Evolutionary conservation across 139 green algal genomes (phyloP).

Genomic region (Deuterostichococcus epilithicus): DNA sequence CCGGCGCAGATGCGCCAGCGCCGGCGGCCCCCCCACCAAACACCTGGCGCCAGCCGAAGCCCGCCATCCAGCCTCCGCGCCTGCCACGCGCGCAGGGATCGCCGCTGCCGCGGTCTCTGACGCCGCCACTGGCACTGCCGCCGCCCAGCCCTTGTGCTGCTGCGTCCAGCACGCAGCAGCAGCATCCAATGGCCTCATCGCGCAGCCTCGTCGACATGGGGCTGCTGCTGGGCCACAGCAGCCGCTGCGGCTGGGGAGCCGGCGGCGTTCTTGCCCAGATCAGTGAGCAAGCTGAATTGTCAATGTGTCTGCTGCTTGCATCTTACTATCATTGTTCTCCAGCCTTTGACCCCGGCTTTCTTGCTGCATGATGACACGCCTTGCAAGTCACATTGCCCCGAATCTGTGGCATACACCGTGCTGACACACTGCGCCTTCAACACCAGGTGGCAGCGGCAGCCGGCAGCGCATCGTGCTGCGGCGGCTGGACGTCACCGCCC

Average conservation of each 20-base stretch:
- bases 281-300: neutral
- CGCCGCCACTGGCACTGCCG: neutral
- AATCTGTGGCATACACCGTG: no score
- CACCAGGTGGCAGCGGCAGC: neutral
- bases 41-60: neutral
- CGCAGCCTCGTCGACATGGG: slow-evolving; percentile 52
- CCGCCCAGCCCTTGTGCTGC: neutral
- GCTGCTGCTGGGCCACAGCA: slow-evolving; percentile 58
- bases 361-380: no score
- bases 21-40: neutral
- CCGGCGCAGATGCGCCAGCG: slow-evolving; percentile 1
- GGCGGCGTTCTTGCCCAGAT: slow-evolving; percentile 43
- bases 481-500: slow-evolving; percentile 6
- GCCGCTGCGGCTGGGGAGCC: slow-evolving; percentile 73
- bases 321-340: no score
- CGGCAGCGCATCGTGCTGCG: slow-evolving; percentile 9
- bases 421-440: no score
- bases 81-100: neutral
- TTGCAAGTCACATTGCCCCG: no score
- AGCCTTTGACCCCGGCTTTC: no score
- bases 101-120: neutral
- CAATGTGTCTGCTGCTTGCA: no score
- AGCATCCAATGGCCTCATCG: slow-evolving; percentile 4
- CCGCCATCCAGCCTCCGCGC: neutral
- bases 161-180: neutral